Percentiles rank a stretch among this genome's conserved stretches.
These are phyloP conservation scores for Erodium trifolium DNA, from an alignment of 441 rosid genomes.

Conservation along the genomic window DNA sequence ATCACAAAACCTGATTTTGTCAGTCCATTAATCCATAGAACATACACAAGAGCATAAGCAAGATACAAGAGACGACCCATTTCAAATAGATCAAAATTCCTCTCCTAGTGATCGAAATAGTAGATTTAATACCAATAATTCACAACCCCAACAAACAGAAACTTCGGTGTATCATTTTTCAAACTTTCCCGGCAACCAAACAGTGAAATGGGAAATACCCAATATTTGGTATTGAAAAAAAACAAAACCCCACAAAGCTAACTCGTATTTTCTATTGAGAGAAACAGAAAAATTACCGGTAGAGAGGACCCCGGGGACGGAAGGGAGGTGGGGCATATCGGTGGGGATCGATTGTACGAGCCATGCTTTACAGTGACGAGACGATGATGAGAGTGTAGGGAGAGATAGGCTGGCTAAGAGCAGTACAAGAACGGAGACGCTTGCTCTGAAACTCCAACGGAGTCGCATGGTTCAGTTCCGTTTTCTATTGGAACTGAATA, in stretches of 20 bases:
- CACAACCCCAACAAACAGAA: background rate
- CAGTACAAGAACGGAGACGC: background rate
- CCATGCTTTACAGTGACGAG: constrained; percentile 62
- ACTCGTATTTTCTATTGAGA: background rate
- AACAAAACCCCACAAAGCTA: background rate
- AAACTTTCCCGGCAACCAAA: background rate
- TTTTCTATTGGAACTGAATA: no score
- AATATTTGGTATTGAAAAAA: background rate
- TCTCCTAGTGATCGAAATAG: background rate
- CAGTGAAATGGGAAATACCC: background rate
- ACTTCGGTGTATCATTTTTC: background rate
- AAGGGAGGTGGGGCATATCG: constrained; percentile 69
- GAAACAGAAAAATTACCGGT: constrained; percentile 33
- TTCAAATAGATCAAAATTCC: background rate
- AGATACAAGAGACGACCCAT: background rate
- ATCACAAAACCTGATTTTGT: background rate
- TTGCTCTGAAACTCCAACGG: background rate
- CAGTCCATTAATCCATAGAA: background rate
- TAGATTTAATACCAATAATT: background rate
- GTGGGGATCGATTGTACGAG: constrained; percentile 90
- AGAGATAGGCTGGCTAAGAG: constrained; percentile 20
- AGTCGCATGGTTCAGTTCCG: background rate
- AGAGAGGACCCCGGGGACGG: constrained; percentile 64
- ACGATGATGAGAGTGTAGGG: constrained; percentile 16
- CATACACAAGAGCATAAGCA: background rate